Evolutionary conservation across 352 stramenopile genomes (phyloP).

Genomic region (Thalassiosira hispida): DNA sequence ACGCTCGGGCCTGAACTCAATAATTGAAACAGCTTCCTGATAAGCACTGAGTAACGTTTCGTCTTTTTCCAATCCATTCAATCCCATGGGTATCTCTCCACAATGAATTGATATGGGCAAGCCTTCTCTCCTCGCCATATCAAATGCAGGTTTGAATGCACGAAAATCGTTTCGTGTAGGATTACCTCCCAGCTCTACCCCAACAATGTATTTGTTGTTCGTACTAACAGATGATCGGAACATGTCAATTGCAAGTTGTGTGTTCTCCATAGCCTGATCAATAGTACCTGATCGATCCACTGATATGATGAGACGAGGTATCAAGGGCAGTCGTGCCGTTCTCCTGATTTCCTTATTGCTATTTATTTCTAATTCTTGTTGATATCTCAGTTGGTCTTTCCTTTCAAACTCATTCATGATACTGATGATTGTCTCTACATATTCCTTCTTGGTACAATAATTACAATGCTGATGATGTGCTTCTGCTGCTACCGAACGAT

Average conservation of each 20-base stretch:
- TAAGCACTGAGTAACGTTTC: conserved; percentile 37
- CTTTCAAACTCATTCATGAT: conserved; percentile 63
- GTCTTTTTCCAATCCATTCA: conserved; percentile 11
- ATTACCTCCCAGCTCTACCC: conserved; percentile 78
- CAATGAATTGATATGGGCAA: conserved; percentile 92
- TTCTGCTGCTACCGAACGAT: neutral
- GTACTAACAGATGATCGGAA: conserved; percentile 3
- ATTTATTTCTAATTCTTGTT: conserved; percentile 15
- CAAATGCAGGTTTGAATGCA: conserved; percentile 87
- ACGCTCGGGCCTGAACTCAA: conserved; percentile 90
- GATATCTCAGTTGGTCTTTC: conserved; percentile 36
- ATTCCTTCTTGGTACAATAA: conserved; percentile 56
- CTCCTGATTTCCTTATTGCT: neutral
- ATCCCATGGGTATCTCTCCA: conserved; percentile 88
- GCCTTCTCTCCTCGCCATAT: conserved; percentile 82
- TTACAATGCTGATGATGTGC: neutral
- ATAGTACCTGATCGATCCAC: conserved; percentile 67
- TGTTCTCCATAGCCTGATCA: conserved; percentile 63
- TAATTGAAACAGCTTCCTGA: conserved; percentile 86
- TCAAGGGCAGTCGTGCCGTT: conserved; percentile 47
- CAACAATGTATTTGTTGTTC: conserved; percentile 59
- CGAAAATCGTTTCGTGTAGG: conserved; percentile 87
- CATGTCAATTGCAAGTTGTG: conserved; percentile 61
- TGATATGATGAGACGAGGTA: conserved; percentile 67
- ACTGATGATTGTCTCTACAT: conserved; percentile 66